These are phyloP conservation scores for Cerrena zonata DNA, from an alignment of 1,284 basidiomycete genomes.

Conservation along the genomic window DNA sequence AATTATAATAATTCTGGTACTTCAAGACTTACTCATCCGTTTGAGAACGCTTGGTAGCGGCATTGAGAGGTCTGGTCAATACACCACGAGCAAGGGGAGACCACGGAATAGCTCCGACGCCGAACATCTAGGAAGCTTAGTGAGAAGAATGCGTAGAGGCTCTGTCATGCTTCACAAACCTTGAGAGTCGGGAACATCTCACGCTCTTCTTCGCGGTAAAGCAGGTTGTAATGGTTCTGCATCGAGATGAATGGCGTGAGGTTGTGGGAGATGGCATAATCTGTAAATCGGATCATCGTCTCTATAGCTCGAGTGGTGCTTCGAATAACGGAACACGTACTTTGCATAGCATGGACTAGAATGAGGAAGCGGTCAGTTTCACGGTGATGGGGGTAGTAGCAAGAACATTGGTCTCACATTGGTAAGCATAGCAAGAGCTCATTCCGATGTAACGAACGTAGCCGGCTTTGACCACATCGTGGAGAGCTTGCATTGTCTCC, in stretches of 20 bases:
- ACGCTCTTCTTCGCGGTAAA: conserved; percentile 43
- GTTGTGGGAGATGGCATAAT: conserved; percentile 9
- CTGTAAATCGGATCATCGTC: too few species aligned
- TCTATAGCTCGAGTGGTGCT: background rate
- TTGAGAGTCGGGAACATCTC: conserved; percentile 40
- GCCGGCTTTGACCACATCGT: conserved; percentile 15
- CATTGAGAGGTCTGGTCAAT: conserved; percentile 36
- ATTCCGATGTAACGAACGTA: conserved; percentile 35
- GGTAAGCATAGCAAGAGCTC: conserved; percentile 35
- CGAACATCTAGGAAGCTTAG: conserved; percentile 18
- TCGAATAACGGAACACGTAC: conserved; percentile 15
- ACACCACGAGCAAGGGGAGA: conserved; percentile 45
- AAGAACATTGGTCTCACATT: conserved; percentile 28
- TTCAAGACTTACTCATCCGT: conserved; percentile 28
- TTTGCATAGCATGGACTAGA: conserved; percentile 34
- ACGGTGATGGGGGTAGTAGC: too few species aligned
- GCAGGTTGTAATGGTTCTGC: conserved; percentile 40
- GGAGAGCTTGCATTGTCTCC: conserved; percentile 5
- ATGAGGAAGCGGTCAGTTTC: background rate
- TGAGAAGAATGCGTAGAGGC: too few species aligned
- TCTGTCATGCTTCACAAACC: too few species aligned
- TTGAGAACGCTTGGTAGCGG: conserved; percentile 29
- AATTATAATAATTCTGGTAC: too few species aligned
- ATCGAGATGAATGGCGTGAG: conserved; percentile 32
- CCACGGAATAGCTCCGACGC: conserved; percentile 37